Conservation (phyloP, 805 yeast species). For the Starmerella powellii region DNA sequence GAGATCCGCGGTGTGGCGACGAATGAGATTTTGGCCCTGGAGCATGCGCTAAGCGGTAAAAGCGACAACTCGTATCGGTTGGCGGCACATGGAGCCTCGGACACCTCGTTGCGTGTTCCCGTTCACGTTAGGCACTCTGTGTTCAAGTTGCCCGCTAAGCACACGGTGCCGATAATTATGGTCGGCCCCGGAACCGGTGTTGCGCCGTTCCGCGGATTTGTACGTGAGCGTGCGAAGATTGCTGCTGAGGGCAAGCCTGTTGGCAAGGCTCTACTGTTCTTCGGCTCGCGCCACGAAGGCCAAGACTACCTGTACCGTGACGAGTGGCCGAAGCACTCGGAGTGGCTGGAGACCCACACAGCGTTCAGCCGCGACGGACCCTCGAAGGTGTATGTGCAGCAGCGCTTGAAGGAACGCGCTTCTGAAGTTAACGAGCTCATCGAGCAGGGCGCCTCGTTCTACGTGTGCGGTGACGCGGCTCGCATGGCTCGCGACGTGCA, state of each 20-base stretch:
- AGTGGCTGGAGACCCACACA: constrained; percentile 44
- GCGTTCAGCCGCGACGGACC: constrained; percentile 75
- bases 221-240: constrained; percentile 69
- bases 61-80: constrained; percentile 48
- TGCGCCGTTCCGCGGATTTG: constrained; percentile 93
- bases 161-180: constrained; percentile 73
- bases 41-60: constrained; percentile 43
- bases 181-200: constrained; percentile 98
- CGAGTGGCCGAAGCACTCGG: constrained; percentile 68
- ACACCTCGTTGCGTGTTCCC: constrained; percentile 50
- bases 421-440: constrained; percentile 42
- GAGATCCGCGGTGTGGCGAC: constrained; percentile 80
- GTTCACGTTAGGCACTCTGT: constrained; percentile 90
- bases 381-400: constrained; percentile 69
- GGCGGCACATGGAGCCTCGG: constrained; percentile 67
- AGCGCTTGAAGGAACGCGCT: constrained; percentile 44
- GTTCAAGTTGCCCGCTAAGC: constrained; percentile 82
- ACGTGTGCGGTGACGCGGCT: constrained; percentile 95
- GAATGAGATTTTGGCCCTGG: constrained; percentile 66
- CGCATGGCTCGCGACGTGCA: constrained; percentile 94
- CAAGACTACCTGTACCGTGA: constrained; percentile 79
- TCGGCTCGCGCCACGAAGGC: constrained; percentile 68
- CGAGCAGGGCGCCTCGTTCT: constrained; percentile 65
- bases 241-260: constrained; percentile 40
- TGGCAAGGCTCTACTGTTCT: constrained; percentile 69